A percentile compares a stretch with the other conserved stretches of the same genome.
Conservation (phyloP, 1,139 yeast genomes). For the Blastobotrys ciferrii region DNA sequence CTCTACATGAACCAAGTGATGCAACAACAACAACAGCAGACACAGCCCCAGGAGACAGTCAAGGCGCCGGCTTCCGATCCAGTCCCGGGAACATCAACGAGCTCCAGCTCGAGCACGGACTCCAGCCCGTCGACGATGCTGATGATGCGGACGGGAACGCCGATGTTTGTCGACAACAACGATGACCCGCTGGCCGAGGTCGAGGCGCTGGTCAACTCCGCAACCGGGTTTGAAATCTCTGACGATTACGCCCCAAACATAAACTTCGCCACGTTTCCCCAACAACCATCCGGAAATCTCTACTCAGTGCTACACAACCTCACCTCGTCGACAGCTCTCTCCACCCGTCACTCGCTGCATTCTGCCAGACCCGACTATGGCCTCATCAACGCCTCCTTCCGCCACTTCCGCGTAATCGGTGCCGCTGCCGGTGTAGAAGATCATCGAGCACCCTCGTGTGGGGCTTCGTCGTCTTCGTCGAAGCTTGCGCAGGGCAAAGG, state of each 20-base stretch:
- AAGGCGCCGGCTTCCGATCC: conserved; percentile 4
- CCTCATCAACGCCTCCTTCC: neutral
- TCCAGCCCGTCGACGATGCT: neutral
- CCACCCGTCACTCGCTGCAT: no score
- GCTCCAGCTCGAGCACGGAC: neutral
- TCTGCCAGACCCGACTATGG: neutral
- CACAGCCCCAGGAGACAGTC: no score
- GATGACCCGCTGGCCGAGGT: neutral
- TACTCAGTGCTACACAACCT: neutral
- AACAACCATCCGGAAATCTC: neutral
- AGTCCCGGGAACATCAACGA: neutral
- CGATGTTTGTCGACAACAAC: no score
- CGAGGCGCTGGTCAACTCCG: neutral
- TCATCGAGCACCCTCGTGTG: no score
- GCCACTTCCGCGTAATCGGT: neutral
- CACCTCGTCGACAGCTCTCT: neutral
- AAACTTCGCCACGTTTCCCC: no score
- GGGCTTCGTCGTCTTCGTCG: no score
- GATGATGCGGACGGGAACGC: neutral
- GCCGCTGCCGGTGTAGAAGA: no score
- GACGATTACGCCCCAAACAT: conserved; percentile 4
- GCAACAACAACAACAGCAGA: neutral
- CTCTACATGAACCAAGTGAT: conserved; percentile 8
- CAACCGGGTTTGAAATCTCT: conserved; percentile 1
- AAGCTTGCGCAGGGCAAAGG: no score